These are phyloP conservation scores for Nothophoma quercina DNA, from an alignment of 2,329 filamentous ascomycete genomes.

Conservation along the genomic window DNA sequence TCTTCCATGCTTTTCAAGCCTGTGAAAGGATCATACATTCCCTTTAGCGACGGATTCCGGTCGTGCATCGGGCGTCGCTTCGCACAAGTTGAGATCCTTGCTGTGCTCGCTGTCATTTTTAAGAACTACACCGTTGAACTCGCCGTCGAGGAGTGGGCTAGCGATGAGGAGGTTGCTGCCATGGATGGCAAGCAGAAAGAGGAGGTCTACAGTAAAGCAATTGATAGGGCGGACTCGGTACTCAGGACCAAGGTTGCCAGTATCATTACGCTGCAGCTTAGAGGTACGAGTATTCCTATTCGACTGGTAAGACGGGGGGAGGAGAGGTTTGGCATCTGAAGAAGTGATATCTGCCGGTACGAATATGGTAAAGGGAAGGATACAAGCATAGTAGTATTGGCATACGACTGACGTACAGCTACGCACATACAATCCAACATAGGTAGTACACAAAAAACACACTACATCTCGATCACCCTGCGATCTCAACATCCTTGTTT, in stretches of 20 bases:
- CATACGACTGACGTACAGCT: not conserved
- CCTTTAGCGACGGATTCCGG: constrained; percentile 64
- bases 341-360: not conserved
- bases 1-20: constrained; percentile 64
- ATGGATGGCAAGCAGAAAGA: constrained; percentile 59
- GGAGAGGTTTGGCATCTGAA: constrained; percentile 65
- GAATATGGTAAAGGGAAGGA: too few relatives aligned
- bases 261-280: constrained; percentile 77
- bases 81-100: constrained; percentile 64
- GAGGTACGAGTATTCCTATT: constrained; percentile 67
- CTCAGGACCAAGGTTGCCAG: constrained; percentile 64
- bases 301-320: constrained; percentile 72
- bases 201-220: constrained; percentile 68
- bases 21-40: constrained; percentile 60
- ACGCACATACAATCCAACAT: not conserved
- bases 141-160: constrained; percentile 62
- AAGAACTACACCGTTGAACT: constrained; percentile 72
- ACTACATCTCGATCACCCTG: not conserved
- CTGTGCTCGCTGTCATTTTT: constrained; percentile 61
- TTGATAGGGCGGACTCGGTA: constrained; percentile 60
- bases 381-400: too few relatives aligned
- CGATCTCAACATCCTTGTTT: not conserved
- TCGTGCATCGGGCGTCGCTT: constrained; percentile 64
- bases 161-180: constrained; percentile 51
- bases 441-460: not conserved